Evolutionary conservation across 2,329 filamentous ascomycete genomes (phyloP), one percentile per base, ranked within the genome.

Genomic region (Pseudocercospora crystallina): DNA sequence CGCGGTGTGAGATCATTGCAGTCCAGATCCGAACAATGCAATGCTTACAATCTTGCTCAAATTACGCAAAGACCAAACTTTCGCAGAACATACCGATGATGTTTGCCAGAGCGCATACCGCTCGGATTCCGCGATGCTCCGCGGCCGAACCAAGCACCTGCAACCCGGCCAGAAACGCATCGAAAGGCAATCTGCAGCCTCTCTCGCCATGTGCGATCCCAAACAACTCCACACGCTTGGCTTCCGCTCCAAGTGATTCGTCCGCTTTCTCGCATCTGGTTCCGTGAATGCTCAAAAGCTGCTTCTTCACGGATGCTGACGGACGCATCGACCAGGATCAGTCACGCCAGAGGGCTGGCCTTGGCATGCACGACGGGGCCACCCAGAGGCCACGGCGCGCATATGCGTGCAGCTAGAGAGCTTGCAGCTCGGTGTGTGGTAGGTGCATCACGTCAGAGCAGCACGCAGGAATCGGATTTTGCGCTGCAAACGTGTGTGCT

Each of bases 201-300:
- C 38, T 29, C 17, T 48, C 37, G 33, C 31, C 46, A 43, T 48
- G 46, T 48, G 46, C 36, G 30, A 48, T 48, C 34, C 45, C 31
- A 43, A 12, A 37, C 17, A 20, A 48, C 42, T 17, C n/a, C 34
- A 8, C 38, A 33, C 13, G 17, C 11, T 31, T 2, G 41, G 37
- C 42, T 43, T 30, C 30, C 37, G 32, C 20, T 14, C 12, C 26
- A 35, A 36, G 15, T 44, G 45, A 35, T 33, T 30, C n/a, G 41
- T 42, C 37, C 46, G 35, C 31, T 38, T 26, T 36, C 37, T 48
- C 7, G 20, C 20, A 26, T 26, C 20, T 26, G 3, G 20, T 26
- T 26, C 20, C 20, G 20, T 26, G 20, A 26, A 4, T 26, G 3
- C 20, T 26, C 20, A 26, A 26, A 26, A 26, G 20, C 20, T 26